phyloP scores from a whole-genome alignment of 163 green algal genomes.

The Chlamydomonas reinhardtii region DNA sequence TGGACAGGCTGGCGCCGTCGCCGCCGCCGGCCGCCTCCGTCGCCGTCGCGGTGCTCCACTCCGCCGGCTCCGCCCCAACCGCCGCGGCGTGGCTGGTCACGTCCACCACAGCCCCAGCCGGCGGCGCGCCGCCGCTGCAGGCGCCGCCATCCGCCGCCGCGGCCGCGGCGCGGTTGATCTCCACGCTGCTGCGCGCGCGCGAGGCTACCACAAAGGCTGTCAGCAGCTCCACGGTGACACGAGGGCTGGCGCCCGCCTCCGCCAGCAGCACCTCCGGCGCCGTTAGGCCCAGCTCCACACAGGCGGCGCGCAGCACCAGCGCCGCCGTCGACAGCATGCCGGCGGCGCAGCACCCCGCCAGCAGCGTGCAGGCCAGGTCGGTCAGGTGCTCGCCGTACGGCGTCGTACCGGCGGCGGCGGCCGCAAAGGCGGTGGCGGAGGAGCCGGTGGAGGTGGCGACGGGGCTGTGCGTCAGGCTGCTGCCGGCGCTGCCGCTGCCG shows the following conservation, averaged over 20 bases:
- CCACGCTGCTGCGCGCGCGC: too few relatives aligned
- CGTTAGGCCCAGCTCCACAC: constrained; percentile 1
- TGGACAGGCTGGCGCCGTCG: background rate
- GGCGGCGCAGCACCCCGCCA: constrained; percentile 28
- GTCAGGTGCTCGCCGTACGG: constrained; percentile 16
- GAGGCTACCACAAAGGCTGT: background rate
- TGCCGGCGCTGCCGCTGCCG: background rate
- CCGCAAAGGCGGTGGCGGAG: background rate
- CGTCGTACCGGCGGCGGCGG: background rate
- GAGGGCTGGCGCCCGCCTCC: constrained; percentile 19
- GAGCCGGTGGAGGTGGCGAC: too few relatives aligned
- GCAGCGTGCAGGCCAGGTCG: constrained; percentile 36
- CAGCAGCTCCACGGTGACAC: constrained; percentile 4
- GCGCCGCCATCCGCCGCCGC: too few relatives aligned
- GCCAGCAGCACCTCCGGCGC: constrained; percentile 38
- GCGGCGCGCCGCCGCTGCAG: too few relatives aligned
- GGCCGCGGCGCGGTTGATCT: background rate
- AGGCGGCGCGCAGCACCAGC: constrained; percentile 15
- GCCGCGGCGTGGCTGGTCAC: background rate
- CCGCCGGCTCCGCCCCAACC: too few relatives aligned
- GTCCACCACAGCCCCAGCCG: too few relatives aligned
- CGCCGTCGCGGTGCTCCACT: background rate
- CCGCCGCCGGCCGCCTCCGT: background rate
- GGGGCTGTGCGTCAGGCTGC: background rate
- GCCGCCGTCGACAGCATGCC: constrained; percentile 1